Evolutionary conservation across 768 basidiomycete genomes (phyloP).

Genomic region (Podaxis sp.): DNA sequence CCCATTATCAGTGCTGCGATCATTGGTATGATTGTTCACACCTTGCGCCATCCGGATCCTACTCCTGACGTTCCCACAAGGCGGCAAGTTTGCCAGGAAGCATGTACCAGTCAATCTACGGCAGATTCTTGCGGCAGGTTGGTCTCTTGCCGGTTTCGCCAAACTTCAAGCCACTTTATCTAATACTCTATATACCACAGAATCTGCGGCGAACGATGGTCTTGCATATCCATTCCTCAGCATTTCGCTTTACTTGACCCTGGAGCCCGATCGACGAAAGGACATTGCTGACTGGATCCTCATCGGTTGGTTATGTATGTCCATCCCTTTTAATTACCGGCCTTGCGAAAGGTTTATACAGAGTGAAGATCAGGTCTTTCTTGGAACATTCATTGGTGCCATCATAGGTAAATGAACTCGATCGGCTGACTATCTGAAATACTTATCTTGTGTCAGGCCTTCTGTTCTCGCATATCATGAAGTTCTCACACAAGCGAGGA

Average conservation of each 20-base stretch:
- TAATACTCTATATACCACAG: constrained; percentile 22
- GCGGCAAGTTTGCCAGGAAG: constrained; percentile 63
- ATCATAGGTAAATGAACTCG: constrained; percentile 33
- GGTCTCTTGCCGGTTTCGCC: background rate
- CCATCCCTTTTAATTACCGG: background rate
- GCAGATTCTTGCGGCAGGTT: constrained; percentile 63
- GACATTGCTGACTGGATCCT: constrained; percentile 86
- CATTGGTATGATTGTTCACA: constrained; percentile 41
- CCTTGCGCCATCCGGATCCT: background rate
- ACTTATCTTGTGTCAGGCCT: constrained; percentile 36
- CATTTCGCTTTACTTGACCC: constrained; percentile 79
- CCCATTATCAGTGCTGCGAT: constrained; percentile 88
- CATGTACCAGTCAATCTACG: constrained; percentile 76
- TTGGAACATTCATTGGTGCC: constrained; percentile 70
- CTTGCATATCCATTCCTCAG: constrained; percentile 91
- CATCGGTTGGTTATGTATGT: constrained; percentile 76
- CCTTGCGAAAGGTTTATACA: background rate
- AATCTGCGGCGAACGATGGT: constrained; percentile 95
- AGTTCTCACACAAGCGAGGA: constrained; percentile 26
- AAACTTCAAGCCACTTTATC: background rate
- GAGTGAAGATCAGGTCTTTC: constrained; percentile 66
- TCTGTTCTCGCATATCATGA: constrained; percentile 67
- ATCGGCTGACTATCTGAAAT: background rate
- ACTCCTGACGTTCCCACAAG: constrained; percentile 26
- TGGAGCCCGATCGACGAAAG: constrained; percentile 55